A percentile compares a stretch with the other conserved stretches of the same genome.
Conservation (phyloP, 2,329 filamentous ascomycete genomes). For the Ophiostoma pallidulum region DNA sequence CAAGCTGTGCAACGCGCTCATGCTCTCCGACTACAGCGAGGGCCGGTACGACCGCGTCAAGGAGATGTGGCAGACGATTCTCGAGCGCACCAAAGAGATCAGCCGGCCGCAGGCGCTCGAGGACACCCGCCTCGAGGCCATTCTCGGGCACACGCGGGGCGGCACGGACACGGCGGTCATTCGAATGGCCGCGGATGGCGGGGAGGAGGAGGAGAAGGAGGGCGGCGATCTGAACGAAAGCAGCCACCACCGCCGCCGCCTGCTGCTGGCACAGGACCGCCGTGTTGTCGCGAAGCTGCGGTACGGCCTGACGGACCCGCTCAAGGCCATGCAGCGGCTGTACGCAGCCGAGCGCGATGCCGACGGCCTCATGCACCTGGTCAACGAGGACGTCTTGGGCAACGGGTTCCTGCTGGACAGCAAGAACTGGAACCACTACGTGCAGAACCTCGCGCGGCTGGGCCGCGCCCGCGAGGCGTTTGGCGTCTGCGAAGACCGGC, state of each 20-base stretch:
- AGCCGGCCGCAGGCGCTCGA: constrained; percentile 24
- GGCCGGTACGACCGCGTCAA: constrained; percentile 51
- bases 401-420: constrained; percentile 67
- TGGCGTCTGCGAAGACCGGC: constrained; percentile 59
- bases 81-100: constrained; percentile 40
- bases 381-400: constrained; percentile 37
- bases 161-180: no score
- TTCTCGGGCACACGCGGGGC: constrained; percentile 5
- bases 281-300: constrained; percentile 38
- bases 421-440: constrained; percentile 70
- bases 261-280: constrained; percentile 9
- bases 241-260: neutral
- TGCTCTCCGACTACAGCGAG: constrained; percentile 54
- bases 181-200: no score
- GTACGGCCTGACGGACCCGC: constrained; percentile 41
- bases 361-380: constrained; percentile 42
- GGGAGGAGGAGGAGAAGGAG: neutral
- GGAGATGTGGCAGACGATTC: constrained; percentile 55
- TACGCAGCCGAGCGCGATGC: constrained; percentile 32
- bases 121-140: constrained; percentile 5
- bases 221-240: constrained; percentile 10
- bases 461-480: constrained; percentile 59
- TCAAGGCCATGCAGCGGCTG: constrained; percentile 40
- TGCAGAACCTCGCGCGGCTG: constrained; percentile 56
- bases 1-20: constrained; percentile 52